Evolutionary conservation across 345 rosid genomes (phyloP).

Genomic region (Lenwebbia sp.): DNA sequence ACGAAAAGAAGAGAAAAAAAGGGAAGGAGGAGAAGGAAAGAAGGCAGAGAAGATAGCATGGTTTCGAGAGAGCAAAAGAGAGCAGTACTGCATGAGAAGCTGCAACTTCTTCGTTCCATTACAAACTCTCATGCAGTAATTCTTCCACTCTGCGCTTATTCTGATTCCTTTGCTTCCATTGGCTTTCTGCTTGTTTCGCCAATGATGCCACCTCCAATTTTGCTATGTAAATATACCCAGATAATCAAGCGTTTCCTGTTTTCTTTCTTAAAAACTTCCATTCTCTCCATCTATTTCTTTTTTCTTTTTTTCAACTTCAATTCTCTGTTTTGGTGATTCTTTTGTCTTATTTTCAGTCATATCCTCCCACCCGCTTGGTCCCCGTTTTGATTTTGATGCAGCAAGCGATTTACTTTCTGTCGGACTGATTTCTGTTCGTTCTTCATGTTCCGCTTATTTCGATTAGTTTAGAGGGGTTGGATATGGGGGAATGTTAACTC

Average conservation of each 20-base stretch:
- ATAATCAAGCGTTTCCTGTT: neutral
- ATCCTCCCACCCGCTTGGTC: neutral
- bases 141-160: neutral
- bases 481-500: neutral
- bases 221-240: neutral
- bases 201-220: neutral
- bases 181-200: neutral
- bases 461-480: neutral
- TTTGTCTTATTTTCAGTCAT: neutral
- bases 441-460: neutral
- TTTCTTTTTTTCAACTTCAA: neutral
- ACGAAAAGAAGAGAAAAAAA: neutral
- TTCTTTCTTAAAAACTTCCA: neutral
- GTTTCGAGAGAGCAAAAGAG: slow-evolving; percentile 52
- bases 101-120: slow-evolving; percentile 42
- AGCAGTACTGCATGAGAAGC: slow-evolving; percentile 36
- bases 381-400: neutral
- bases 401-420: neutral
- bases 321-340: neutral
- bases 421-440: neutral
- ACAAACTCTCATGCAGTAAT: slow-evolving; percentile 39
- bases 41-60: slow-evolving; percentile 8
- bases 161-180: slow-evolving; percentile 3
- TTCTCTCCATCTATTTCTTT: neutral
- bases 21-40: neutral